These are phyloP conservation scores for Geoglossum cookeanum DNA, from an alignment of 2,329 filamentous ascomycete species.

Conservation along the genomic window DNA sequence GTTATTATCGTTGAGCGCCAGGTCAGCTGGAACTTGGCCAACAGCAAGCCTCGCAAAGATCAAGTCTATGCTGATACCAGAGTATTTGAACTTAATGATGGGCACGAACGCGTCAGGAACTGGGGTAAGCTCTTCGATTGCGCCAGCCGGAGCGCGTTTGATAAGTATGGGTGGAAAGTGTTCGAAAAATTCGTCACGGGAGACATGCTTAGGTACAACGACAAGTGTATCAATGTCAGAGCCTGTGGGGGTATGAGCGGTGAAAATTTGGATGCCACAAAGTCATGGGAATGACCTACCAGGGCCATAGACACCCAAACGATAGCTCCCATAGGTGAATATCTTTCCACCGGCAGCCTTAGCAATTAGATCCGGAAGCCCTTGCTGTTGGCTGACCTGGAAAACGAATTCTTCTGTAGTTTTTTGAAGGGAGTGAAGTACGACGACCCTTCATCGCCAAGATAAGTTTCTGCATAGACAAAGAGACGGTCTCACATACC, in stretches of 20 bases:
- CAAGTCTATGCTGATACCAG: constrained; percentile 82
- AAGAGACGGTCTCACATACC: constrained; percentile 29
- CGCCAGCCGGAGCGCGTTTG: constrained; percentile 54
- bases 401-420: constrained; percentile 78
- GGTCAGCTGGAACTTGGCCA: constrained; percentile 49
- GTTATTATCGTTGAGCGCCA: constrained; percentile 65
- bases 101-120: constrained; percentile 87
- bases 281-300: constrained; percentile 22
- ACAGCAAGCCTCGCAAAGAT: constrained; percentile 66
- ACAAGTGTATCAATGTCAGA: constrained; percentile 97
- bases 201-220: constrained; percentile 76
- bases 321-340: constrained; percentile 91
- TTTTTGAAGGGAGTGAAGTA: constrained; percentile 57
- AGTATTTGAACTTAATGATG: constrained; percentile 91
- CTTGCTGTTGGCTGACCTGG: constrained; percentile 55
- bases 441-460: constrained; percentile 36
- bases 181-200: constrained; percentile 78
- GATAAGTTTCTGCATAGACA: constrained; percentile 7
- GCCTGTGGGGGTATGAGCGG: constrained; percentile 28
- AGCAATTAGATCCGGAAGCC: constrained; percentile 54
- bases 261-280: neutral
- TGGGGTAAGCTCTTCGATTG: constrained; percentile 66
- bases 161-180: constrained; percentile 66
- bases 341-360: constrained; percentile 80
- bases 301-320: constrained; percentile 81